A percentile compares a stretch with the other conserved stretches of the same genome.
Conservation (phyloP, 2,329 filamentous ascomycete species). For the Alternaria conjuncta region DNA sequence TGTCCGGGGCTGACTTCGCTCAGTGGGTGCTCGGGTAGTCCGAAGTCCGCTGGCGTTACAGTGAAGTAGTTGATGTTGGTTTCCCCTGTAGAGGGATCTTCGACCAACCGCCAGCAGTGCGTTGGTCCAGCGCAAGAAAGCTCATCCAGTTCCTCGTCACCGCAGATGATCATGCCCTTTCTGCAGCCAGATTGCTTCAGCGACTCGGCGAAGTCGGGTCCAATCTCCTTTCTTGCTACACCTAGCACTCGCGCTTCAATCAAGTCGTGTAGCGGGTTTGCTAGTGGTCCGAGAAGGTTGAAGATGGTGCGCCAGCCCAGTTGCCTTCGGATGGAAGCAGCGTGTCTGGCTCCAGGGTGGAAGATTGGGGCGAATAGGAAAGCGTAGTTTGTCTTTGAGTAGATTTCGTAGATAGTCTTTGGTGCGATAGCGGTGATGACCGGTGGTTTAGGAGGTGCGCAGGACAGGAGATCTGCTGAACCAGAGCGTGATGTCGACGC, state of each 20-base stretch:
- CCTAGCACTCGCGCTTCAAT: slow-evolving; percentile 94
- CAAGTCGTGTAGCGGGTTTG: slow-evolving; percentile 79
- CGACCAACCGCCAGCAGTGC: slow-evolving; percentile 82
- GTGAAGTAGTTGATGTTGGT: slow-evolving; percentile 77
- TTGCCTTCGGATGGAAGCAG: slow-evolving; percentile 82
- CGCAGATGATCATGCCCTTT: slow-evolving; percentile 91
- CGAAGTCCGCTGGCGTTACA: slow-evolving; percentile 85
- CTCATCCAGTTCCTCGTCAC: slow-evolving; percentile 93
- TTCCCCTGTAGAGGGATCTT: slow-evolving; percentile 52
- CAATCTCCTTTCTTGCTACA: slow-evolving; percentile 85
- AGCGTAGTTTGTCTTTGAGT: slow-evolving; percentile 83
- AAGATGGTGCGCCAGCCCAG: slow-evolving; percentile 96
- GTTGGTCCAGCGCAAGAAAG: slow-evolving; percentile 89
- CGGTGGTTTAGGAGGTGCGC: slow-evolving; percentile 74
- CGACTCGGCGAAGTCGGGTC: slow-evolving; percentile 86
- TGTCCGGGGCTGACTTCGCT: slow-evolving; percentile 82
- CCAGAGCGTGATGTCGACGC: slow-evolving; percentile 95
- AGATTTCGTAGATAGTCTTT: slow-evolving; percentile 72
- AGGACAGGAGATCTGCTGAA: slow-evolving; percentile 86
- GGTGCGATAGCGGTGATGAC: slow-evolving; percentile 77
- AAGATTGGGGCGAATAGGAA: slow-evolving; percentile 97
- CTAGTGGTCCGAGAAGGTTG: slow-evolving; percentile 91
- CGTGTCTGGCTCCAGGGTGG: slow-evolving; percentile 92
- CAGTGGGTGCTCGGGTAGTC: slow-evolving; percentile 75
- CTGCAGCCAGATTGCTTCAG: slow-evolving; percentile 75